A percentile compares a stretch with the other conserved stretches of the same genome.
These are phyloP conservation scores for Aspergillus novofumigatus DNA, from an alignment of 2,329 filamentous ascomycete genomes.

Conservation along the genomic window DNA sequence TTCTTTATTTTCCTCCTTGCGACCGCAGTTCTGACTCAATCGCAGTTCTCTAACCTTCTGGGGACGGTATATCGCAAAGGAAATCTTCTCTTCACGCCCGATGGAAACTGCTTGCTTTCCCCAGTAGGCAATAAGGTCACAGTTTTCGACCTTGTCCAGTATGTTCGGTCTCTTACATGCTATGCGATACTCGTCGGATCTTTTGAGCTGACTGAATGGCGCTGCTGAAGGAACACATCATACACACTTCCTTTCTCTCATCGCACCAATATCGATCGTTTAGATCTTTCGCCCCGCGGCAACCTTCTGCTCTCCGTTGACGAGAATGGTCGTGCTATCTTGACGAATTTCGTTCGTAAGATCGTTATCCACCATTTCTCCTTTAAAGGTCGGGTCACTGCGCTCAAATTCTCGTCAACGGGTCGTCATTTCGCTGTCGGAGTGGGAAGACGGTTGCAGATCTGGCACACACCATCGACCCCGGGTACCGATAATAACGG, in stretches of 20 bases:
- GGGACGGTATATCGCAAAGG: constrained; percentile 98
- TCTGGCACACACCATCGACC: constrained; percentile 92
- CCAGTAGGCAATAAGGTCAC: constrained; percentile 95
- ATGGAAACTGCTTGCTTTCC: constrained; percentile 92
- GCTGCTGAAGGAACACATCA: constrained; percentile 34
- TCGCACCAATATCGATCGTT: constrained; percentile 83
- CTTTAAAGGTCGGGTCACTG: constrained; percentile 78
- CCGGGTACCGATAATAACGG: constrained; percentile 74
- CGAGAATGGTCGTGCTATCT: constrained; percentile 87
- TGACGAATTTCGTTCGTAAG: constrained; percentile 83
- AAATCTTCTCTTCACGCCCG: constrained; percentile 92
- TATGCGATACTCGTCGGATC: too few species aligned
- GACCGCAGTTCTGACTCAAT: constrained; percentile 3
- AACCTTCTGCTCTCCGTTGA: constrained; percentile 92
- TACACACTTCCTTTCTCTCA: constrained; percentile 70
- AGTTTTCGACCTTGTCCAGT: constrained; percentile 96
- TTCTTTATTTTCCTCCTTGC: not conserved
- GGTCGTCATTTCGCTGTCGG: constrained; percentile 88
- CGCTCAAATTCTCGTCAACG: constrained; percentile 85
- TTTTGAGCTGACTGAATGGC: constrained; percentile 4
- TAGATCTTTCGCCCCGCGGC: constrained; percentile 83
- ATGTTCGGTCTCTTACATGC: constrained; percentile 22
- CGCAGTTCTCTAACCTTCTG: constrained; percentile 92
- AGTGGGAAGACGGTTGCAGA: constrained; percentile 80
- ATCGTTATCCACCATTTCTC: constrained; percentile 92